Evolutionary conservation across 352 stramenopile genomes (phyloP).

Genomic region (Aphanomyces stellatus): DNA sequence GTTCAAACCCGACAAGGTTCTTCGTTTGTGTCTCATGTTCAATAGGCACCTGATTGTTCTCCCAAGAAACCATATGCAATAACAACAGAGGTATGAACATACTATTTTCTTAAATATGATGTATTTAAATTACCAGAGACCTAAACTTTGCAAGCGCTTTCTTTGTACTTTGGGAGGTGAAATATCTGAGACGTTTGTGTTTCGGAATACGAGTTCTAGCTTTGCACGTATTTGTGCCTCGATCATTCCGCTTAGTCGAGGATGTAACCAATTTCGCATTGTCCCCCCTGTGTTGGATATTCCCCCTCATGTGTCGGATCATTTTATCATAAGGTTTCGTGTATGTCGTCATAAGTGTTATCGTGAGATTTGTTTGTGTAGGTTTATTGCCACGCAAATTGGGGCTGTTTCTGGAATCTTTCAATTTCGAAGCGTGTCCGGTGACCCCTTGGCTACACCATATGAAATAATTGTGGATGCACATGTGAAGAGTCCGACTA

Average conservation of each 20-base stretch:
- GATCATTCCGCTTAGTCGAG: constrained; percentile 67
- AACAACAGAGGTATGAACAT: neutral
- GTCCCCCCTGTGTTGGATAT: constrained; percentile 69
- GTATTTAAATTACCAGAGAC: neutral
- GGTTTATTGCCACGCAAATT: constrained; percentile 42
- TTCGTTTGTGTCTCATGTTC: neutral
- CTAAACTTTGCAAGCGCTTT: constrained; percentile 19
- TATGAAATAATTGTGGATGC: constrained; percentile 82
- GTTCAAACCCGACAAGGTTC: too few relatives aligned
- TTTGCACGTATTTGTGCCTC: constrained; percentile 50
- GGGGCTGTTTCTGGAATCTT: constrained; percentile 77
- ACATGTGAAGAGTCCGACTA: constrained; percentile 33
- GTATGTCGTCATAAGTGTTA: neutral
- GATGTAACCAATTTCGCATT: constrained; percentile 77
- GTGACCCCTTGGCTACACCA: constrained; percentile 49
- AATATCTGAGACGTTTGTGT: constrained; percentile 20
- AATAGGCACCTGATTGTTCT: neutral
- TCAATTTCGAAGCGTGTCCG: constrained; percentile 67
- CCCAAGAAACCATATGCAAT: too few relatives aligned
- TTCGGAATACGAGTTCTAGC: constrained; percentile 15
- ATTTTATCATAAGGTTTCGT: constrained; percentile 38
- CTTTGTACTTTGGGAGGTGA: constrained; percentile 18
- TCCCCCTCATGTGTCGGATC: constrained; percentile 39
- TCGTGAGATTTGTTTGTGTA: constrained; percentile 16
- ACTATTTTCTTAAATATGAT: neutral